phyloP scores from a whole-genome alignment of 441 rosid genomes.

The Populus hybrid region DNA sequence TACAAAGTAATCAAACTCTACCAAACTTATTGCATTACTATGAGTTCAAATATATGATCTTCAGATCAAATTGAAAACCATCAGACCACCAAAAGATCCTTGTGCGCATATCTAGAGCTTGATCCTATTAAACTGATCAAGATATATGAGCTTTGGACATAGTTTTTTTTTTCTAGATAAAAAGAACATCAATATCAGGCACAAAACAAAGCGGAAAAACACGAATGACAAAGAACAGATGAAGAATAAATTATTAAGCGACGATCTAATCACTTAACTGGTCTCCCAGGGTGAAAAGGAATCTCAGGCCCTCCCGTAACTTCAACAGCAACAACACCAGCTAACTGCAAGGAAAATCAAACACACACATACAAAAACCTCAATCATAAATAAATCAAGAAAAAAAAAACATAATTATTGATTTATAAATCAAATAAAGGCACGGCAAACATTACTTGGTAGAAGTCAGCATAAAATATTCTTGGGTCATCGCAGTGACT shows the following conservation, averaged over 20 bases:
- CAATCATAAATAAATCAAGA: background rate
- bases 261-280: constrained; percentile 29
- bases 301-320: constrained; percentile 78
- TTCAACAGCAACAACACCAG: constrained; percentile 76
- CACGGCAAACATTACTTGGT: constrained; percentile 44
- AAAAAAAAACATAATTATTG: background rate
- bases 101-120: background rate
- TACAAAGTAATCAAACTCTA: background rate
- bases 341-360: constrained; percentile 41
- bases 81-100: background rate
- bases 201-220: background rate
- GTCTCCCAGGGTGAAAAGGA: constrained; percentile 75
- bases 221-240: background rate
- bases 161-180: background rate
- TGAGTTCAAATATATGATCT: background rate
- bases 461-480: constrained; percentile 53
- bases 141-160: background rate
- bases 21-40: background rate
- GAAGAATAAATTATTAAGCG: background rate
- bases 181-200: background rate
- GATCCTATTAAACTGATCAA: background rate
- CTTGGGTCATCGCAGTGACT: too few relatives aligned
- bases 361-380: background rate
- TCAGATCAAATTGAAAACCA: background rate
- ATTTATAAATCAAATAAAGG: background rate